Base-by-base conservation (phyloP, 345 rosid species). In the Balakata baccata region DNA sequence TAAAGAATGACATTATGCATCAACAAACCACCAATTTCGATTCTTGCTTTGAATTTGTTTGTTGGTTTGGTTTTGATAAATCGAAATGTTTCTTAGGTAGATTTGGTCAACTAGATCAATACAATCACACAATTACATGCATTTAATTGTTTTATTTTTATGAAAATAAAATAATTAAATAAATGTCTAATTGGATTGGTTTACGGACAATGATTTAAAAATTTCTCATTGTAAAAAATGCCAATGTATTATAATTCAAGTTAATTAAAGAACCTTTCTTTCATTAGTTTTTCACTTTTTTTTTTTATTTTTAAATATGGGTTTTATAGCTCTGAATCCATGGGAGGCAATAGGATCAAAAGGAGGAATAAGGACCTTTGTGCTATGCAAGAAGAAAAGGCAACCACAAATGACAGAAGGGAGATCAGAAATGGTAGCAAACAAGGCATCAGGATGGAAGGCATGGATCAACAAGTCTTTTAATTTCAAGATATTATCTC, bases 401-500 rank as follows among this genome's bases (percentile, higher is more conserved):
- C 59, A 60, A 22, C 53, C 68, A 10, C 76, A 77, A 3, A 77
- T 47, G 72, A 77, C 80, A 13, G 75, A 49, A 7, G 67, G 6
- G 39, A 77, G 68, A 41, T 38, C 76, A 5, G 59, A 64, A 6
- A 53, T 63, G 13, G 38, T 7, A 0, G 16, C 38, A 8, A 25
- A 60, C 7, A 66, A 59, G 53, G 29, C 80, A 58, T 43, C 66
- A 20, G 66, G 75, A 17, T 77, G 75, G 80, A 71, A 56, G 72
- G 80, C 80, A 9, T 72, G 72, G 76, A 16, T 76, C 64, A 64
- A 65, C 66, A 76, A 64, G 49, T 64, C 75, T 64, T 64, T 76
- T 23, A 41, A 14, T 14, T 74, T 66, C 53, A 74, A 58, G 13
- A n/a, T 66, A 14, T 56, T 18, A 34, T 56, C 77, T 29, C 66